Percentiles rank a stretch among this genome's conserved stretches.
Evolutionary conservation across 148 eudicot genomes (phyloP).

Genomic region (Silene latifolia): DNA sequence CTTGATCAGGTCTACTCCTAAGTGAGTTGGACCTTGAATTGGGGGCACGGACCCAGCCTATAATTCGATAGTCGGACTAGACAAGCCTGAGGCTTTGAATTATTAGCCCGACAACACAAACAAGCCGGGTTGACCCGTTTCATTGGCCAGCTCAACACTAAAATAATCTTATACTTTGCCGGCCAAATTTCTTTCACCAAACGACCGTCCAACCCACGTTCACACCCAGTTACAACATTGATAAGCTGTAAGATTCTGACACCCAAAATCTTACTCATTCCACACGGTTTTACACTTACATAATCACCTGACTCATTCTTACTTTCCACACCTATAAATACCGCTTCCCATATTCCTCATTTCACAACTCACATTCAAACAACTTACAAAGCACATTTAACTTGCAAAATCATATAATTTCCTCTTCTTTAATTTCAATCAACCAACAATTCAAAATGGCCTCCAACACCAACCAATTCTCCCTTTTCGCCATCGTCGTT

Average conservation of each 20-base stretch:
- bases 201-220: background rate
- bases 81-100: too few relatives aligned
- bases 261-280: background rate
- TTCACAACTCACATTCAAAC: background rate
- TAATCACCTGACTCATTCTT: too few relatives aligned
- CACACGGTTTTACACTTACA: background rate
- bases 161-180: too few relatives aligned
- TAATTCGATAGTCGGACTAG: too few relatives aligned
- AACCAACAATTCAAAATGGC: background rate
- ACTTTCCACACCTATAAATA: background rate
- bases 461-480: background rate
- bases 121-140: too few relatives aligned
- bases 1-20: too few relatives aligned
- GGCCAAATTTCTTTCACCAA: too few relatives aligned
- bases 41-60: too few relatives aligned
- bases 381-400: background rate
- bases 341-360: background rate
- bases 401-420: background rate
- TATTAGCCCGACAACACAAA: too few relatives aligned
- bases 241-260: background rate
- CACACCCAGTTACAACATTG: background rate
- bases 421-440: background rate
- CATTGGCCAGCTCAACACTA: too few relatives aligned
- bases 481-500: background rate
- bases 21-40: too few relatives aligned